Evolutionary conservation across 2,329 filamentous ascomycete genomes (phyloP).

Genomic region (Alternaria longipes): DNA sequence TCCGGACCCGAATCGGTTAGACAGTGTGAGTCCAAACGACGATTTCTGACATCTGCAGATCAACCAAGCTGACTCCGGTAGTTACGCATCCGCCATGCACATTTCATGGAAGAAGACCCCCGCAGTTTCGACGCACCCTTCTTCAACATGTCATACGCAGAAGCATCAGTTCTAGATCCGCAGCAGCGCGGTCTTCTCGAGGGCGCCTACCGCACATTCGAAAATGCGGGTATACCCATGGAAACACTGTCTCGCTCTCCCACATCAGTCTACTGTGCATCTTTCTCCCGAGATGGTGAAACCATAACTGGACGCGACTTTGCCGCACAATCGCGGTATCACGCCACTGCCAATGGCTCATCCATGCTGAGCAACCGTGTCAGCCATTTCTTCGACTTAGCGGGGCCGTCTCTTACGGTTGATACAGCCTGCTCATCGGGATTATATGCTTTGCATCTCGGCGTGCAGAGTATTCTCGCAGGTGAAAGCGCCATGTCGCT

Average conservation of each 20-base stretch:
- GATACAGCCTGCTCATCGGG: conserved; percentile 37
- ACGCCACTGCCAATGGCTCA: conserved; percentile 21
- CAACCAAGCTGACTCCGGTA: not conserved
- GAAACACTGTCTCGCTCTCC: conserved; percentile 15
- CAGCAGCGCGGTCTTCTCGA: conserved; percentile 34
- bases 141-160: conserved; percentile 22
- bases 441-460: conserved; percentile 29
- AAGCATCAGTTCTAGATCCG: conserved; percentile 27
- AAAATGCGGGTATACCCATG: conserved; percentile 27
- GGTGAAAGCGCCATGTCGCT: conserved; percentile 31
- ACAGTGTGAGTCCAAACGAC: conserved; percentile 8
- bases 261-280: conserved; percentile 23
- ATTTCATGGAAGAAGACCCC: conserved; percentile 27
- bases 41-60: not conserved
- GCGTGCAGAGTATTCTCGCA: conserved; percentile 31
- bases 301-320: conserved; percentile 12
- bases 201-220: conserved; percentile 31
- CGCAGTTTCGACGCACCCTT: conserved; percentile 30
- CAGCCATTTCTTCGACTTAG: conserved; percentile 31
- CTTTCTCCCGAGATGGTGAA: conserved; percentile 12
- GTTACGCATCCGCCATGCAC: conserved; percentile 1
- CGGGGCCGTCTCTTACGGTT: conserved; percentile 28
- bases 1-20: conserved; percentile 11
- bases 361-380: conserved; percentile 38
- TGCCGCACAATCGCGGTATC: conserved; percentile 8